Evolutionary conservation across 2,329 filamentous ascomycete species (phyloP).

Genomic region (Colletotrichum navitas): DNA sequence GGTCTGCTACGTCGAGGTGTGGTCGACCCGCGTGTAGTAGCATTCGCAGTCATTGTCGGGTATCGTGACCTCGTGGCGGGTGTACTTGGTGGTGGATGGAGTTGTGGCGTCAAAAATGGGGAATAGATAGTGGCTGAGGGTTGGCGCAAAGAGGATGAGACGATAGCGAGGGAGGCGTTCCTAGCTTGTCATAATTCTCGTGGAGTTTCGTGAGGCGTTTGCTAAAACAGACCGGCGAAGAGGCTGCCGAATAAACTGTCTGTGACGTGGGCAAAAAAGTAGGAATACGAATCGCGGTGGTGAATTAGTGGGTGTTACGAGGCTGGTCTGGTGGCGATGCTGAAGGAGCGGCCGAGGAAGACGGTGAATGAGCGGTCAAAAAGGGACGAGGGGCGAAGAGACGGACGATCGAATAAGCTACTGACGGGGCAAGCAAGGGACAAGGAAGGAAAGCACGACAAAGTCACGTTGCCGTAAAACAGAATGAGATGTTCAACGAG

Average conservation of each 20-base stretch:
- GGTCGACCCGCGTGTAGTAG: conserved; percentile 15
- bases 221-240: neutral
- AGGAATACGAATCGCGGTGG: conserved; percentile 9
- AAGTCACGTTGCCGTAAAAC: conserved; percentile 27
- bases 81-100: conserved; percentile 11
- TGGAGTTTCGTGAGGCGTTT: conserved; percentile 22
- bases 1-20: conserved; percentile 9
- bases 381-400: neutral
- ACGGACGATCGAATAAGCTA: conserved; percentile 1
- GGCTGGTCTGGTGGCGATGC: neutral
- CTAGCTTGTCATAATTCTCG: conserved; percentile 23
- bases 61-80: conserved; percentile 1
- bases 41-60: conserved; percentile 29
- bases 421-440: conserved; percentile 7
- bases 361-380: conserved; percentile 5
- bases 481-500: conserved; percentile 17
- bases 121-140: conserved; percentile 1
- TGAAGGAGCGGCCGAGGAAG: neutral
- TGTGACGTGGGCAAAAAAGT: conserved; percentile 9
- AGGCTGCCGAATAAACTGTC: neutral
- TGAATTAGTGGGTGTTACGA: conserved; percentile 14
- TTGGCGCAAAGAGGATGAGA: conserved; percentile 14
- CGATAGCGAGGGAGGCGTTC: conserved; percentile 25
- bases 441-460: conserved; percentile 20
- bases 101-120: conserved; percentile 28